phyloP scores from a whole-genome alignment of 176 grass and related monocot genomes.

The Triticum monococcum region DNA sequence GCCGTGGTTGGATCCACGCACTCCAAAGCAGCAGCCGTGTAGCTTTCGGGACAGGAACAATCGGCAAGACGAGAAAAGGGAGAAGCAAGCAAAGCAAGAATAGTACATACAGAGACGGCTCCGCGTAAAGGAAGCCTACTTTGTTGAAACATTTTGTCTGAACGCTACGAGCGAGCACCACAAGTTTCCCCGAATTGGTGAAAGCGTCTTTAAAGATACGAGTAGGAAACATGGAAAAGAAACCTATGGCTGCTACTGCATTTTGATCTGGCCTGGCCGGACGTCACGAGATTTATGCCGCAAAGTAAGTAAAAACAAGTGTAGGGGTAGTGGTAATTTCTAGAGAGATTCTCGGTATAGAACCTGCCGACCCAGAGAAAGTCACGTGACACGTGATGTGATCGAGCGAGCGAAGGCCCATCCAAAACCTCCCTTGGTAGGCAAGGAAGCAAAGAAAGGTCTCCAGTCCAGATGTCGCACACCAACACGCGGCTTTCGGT shows the following conservation, averaged over 20 bases:
- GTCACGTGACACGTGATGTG: too few relatives aligned
- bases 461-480: too few relatives aligned
- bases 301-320: too few relatives aligned
- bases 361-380: too few relatives aligned
- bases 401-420: too few relatives aligned
- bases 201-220: not conserved
- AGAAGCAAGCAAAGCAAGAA: not conserved
- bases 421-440: too few relatives aligned
- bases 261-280: not conserved
- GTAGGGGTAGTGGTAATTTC: too few relatives aligned
- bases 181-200: not conserved
- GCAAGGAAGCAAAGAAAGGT: too few relatives aligned
- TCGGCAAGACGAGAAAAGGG: not conserved
- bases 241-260: not conserved
- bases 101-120: too few relatives aligned
- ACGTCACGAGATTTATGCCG: too few relatives aligned
- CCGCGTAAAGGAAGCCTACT: not conserved
- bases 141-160: constrained; percentile 17
- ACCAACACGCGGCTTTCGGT: not conserved
- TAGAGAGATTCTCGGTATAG: too few relatives aligned
- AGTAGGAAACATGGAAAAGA: not conserved
- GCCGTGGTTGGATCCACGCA: not conserved
- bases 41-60: constrained; percentile 1
- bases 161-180: not conserved
- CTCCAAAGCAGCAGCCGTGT: not conserved